These are phyloP conservation scores for Malassezia nana DNA, from an alignment of 1,284 basidiomycete species.

Conservation along the genomic window DNA sequence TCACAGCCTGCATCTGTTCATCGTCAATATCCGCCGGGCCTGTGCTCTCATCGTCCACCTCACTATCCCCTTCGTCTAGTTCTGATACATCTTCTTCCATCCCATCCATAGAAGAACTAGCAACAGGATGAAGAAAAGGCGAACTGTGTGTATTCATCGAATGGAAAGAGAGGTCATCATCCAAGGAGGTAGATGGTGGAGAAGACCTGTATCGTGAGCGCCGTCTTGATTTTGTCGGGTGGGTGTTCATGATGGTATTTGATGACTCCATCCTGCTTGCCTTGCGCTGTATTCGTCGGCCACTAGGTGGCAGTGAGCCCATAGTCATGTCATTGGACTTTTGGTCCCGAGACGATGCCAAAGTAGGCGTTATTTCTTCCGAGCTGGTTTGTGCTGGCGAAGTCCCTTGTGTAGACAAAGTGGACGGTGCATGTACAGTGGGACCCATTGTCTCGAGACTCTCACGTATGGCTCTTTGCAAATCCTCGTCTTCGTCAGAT, in stretches of 20 bases:
- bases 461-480: conserved; percentile 34
- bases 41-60: not conserved
- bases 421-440: too few relatives aligned
- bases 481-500: conserved; percentile 20
- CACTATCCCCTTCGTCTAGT: not conserved
- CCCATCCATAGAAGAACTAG: not conserved
- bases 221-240: not conserved
- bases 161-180: not conserved
- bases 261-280: not conserved
- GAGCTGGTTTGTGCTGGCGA: too few relatives aligned
- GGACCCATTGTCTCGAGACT: conserved; percentile 23
- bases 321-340: not conserved
- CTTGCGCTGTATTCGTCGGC: not conserved
- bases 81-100: conserved; percentile 4
- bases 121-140: conserved; percentile 2
- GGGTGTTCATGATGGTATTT: not conserved
- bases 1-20: conserved; percentile 15
- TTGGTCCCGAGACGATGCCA: too few relatives aligned
- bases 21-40: conserved; percentile 5
- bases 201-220: not conserved
- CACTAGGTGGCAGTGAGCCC: not conserved
- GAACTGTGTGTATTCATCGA: not conserved
- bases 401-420: too few relatives aligned
- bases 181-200: not conserved
- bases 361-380: too few relatives aligned